Evolutionary conservation across 352 stramenopile species (phyloP), one percentile per base, ranked within the genome.

Genomic region (Pilasporangium apinafurcum): DNA sequence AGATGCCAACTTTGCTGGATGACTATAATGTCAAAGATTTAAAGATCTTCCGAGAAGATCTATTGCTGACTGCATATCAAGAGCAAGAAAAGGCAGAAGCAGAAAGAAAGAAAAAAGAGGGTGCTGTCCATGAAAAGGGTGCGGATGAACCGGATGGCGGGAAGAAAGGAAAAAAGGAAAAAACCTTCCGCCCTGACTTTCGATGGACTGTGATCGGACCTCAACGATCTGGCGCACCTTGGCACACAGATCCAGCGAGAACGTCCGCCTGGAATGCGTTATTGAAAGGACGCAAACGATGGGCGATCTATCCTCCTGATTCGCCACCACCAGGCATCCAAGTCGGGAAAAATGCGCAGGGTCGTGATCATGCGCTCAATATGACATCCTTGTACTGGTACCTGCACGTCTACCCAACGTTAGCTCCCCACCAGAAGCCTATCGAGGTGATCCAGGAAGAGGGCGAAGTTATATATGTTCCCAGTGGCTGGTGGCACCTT

Each of bases 181-280:
- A 80, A 1, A 59, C 65, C 17, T 65, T 62, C 14, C 55, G 70
- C 8, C 77, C 82, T 1, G 82, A 94, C 28, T 89, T 80, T 42
- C 75, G 82, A 13, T 94, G 82, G 82, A 62, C 88, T 12, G 82
- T 94, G n/a, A 81, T 89, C 48, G 82, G 82, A 5, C 77, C 82
- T 1, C 60, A 89, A 29, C 79, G 82, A 1, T 87, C 77, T 2
- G 96, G 96, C 4, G 97, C 95, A 1, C 88, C 85, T 22, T 96
- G 97, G 68, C 96, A 99, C 53, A 82, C 96, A 17, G 96, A 99
- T 56, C 96, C 96, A 26, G 71, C 97, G 6, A 81, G 86, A 18
- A 98, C 96, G 2, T 97, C 94, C 42, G 96, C 95, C 0, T 99
- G 95, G 95, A 98, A 98, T 34, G 88, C 95, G 9, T 65, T 98